Evolutionary conservation across 2,329 filamentous ascomycete species (phyloP).

Genomic region (Dothideomycetidae sp.): DNA sequence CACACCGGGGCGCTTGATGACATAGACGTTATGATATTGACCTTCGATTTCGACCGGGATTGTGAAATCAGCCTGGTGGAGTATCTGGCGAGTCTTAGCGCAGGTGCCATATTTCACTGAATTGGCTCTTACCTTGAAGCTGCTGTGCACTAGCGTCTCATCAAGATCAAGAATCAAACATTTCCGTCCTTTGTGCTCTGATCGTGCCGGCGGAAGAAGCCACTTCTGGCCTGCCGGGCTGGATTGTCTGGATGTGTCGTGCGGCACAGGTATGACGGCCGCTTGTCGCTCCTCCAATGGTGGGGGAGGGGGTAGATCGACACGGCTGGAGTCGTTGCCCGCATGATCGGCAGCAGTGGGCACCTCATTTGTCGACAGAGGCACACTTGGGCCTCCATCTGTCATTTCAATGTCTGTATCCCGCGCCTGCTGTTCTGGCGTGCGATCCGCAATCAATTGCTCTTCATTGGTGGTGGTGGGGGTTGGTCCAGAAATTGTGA

Average conservation of each 20-base stretch:
- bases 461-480: slow-evolving; percentile 27
- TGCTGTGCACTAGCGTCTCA: slow-evolving; percentile 94
- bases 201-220: slow-evolving; percentile 67
- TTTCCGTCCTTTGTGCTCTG: slow-evolving; percentile 74
- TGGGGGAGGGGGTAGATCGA: slow-evolving; percentile 43
- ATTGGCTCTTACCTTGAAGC: slow-evolving; percentile 64
- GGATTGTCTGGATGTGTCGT: slow-evolving; percentile 18
- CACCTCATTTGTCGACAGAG: slow-evolving; percentile 38
- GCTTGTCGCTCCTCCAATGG: slow-evolving; percentile 34
- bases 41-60: slow-evolving; percentile 98
- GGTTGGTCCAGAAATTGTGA: slow-evolving; percentile 33
- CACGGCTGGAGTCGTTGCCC: slow-evolving; percentile 24
- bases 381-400: slow-evolving; percentile 38
- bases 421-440: slow-evolving; percentile 31
- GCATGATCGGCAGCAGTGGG: slow-evolving; percentile 17
- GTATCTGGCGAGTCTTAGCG: slow-evolving; percentile 45
- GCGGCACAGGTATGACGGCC: slow-evolving; percentile 10
- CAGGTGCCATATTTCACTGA: not conserved
- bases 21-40: slow-evolving; percentile 97
- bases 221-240: slow-evolving; percentile 42
- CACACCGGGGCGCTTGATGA: slow-evolving; percentile 97
- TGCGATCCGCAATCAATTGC: slow-evolving; percentile 35
- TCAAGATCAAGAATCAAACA: slow-evolving; percentile 91
- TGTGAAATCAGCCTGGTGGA: slow-evolving; percentile 96
- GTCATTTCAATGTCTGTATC: slow-evolving; percentile 51